Percentiles rank a stretch among this genome's conserved stretches.
These are phyloP conservation scores for Magnolia kwangsiensis DNA, from an alignment of 164 flowering plant genomes.

Conservation along the genomic window DNA sequence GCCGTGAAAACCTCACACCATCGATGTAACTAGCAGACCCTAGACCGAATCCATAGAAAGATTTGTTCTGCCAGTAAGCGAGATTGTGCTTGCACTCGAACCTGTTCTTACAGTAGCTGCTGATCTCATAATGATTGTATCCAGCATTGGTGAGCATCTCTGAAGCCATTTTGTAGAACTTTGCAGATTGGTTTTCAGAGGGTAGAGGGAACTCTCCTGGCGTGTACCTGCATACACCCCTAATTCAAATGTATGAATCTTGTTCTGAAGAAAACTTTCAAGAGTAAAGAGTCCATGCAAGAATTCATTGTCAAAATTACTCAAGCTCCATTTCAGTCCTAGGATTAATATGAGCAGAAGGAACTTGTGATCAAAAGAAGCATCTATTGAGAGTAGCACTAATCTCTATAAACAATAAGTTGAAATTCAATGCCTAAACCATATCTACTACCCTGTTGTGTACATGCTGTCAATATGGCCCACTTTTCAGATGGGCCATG, in stretches of 20 bases:
- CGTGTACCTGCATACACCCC: slow-evolving; percentile 49
- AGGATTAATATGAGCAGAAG: background rate
- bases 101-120: slow-evolving; percentile 73
- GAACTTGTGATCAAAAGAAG: too few relatives aligned
- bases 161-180: slow-evolving; percentile 77
- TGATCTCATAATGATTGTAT: slow-evolving; percentile 82
- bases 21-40: slow-evolving; percentile 67
- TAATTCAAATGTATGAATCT: background rate
- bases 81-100: slow-evolving; percentile 79
- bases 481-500: too few relatives aligned
- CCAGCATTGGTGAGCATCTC: slow-evolving; percentile 51
- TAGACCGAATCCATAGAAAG: slow-evolving; percentile 85
- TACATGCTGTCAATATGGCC: too few relatives aligned
- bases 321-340: background rate
- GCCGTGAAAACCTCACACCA: slow-evolving; percentile 73
- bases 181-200: slow-evolving; percentile 71
- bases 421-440: too few relatives aligned
- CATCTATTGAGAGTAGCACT: too few relatives aligned
- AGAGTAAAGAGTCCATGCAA: background rate
- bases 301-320: too few relatives aligned
- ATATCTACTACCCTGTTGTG: too few relatives aligned
- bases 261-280: background rate
- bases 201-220: slow-evolving; percentile 93
- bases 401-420: too few relatives aligned
- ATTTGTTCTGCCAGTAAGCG: slow-evolving; percentile 73